A percentile compares a stretch with the other conserved stretches of the same genome.
These are phyloP conservation scores for Pneumocystis carinii DNA, from an alignment of 1,139 yeast species.

Conservation along the genomic window DNA sequence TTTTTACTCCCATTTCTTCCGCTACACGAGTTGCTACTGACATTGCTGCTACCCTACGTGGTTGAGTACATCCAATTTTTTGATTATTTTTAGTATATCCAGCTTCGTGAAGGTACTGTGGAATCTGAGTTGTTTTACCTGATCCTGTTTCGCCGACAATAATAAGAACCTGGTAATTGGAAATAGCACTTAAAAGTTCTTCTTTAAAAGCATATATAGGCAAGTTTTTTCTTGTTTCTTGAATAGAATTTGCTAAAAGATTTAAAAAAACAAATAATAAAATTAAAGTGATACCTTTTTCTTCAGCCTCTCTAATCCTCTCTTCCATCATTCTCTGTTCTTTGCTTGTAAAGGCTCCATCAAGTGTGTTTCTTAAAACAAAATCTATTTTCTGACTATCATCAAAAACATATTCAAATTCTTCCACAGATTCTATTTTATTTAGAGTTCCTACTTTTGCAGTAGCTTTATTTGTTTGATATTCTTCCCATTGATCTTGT, in stretches of 20 bases:
- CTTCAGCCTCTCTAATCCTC: constrained; percentile 20
- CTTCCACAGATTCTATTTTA: constrained; percentile 24
- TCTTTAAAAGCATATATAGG: constrained; percentile 62
- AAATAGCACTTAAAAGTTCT: constrained; percentile 47
- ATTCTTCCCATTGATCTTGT: constrained; percentile 48
- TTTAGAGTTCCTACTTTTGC: constrained; percentile 3
- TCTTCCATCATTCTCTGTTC: constrained; percentile 18
- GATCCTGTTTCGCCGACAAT: constrained; percentile 97
- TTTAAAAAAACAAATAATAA: background rate
- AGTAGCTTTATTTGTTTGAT: constrained; percentile 41
- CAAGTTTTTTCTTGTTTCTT: constrained; percentile 42
- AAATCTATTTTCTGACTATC: constrained; percentile 59
- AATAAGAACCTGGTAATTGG: constrained; percentile 56
- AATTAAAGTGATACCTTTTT: constrained; percentile 7
- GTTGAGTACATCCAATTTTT: constrained; percentile 81
- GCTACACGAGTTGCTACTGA: constrained; percentile 88
- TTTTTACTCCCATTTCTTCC: constrained; percentile 54
- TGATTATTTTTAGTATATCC: constrained; percentile 46
- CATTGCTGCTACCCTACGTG: constrained; percentile 89
- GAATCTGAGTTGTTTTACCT: constrained; percentile 90
- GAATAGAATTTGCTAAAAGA: constrained; percentile 21
- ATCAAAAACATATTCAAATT: constrained; percentile 75
- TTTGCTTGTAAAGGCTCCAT: constrained; percentile 14
- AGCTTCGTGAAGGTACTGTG: constrained; percentile 73
- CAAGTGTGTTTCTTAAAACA: constrained; percentile 27